Percentiles rank a stretch among this genome's conserved stretches.
Evolutionary conservation across 1,139 yeast species (phyloP).

Genomic region (Hemisphaericaspora xylanilytica): DNA sequence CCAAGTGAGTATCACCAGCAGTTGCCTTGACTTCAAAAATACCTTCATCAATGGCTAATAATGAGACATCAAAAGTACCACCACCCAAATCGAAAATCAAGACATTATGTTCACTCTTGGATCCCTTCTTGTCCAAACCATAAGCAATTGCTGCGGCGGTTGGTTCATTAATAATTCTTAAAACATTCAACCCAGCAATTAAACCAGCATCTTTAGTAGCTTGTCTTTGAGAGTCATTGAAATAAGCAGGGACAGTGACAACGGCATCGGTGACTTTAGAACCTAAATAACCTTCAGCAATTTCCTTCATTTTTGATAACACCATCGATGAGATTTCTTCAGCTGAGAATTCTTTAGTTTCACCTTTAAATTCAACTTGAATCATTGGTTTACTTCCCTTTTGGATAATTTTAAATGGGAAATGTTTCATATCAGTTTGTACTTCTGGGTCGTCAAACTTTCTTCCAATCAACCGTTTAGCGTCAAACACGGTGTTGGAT

Average conservation of each 20-base stretch:
- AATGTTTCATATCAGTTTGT: slow-evolving; percentile 55
- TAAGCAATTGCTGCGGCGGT: slow-evolving; percentile 65
- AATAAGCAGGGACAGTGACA: slow-evolving; percentile 67
- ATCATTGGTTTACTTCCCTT: slow-evolving; percentile 60
- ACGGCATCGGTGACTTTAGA: slow-evolving; percentile 64
- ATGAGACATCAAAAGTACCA: slow-evolving; percentile 97
- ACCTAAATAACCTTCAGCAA: slow-evolving; percentile 67
- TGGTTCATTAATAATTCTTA: slow-evolving; percentile 61
- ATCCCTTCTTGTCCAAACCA: slow-evolving; percentile 49
- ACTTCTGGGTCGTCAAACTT: slow-evolving; percentile 60
- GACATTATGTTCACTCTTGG: slow-evolving; percentile 62
- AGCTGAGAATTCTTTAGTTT: slow-evolving; percentile 60
- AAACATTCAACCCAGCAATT: slow-evolving; percentile 58
- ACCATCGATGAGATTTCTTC: slow-evolving; percentile 71
- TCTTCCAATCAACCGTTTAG: slow-evolving; percentile 68
- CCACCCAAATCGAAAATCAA: slow-evolving; percentile 96
- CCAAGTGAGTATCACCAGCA: slow-evolving; percentile 98
- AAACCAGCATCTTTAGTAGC: slow-evolving; percentile 64
- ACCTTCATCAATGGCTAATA: slow-evolving; percentile 91
- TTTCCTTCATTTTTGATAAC: slow-evolving; percentile 62
- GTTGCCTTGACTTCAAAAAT: slow-evolving; percentile 96
- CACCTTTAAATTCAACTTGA: slow-evolving; percentile 65
- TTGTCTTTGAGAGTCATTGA: slow-evolving; percentile 63
- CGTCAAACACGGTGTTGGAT: slow-evolving; percentile 62
- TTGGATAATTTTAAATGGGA: slow-evolving; percentile 60